Conservation (phyloP, 2,329 filamentous ascomycete species). For the Lizonia empirigonia region DNA sequence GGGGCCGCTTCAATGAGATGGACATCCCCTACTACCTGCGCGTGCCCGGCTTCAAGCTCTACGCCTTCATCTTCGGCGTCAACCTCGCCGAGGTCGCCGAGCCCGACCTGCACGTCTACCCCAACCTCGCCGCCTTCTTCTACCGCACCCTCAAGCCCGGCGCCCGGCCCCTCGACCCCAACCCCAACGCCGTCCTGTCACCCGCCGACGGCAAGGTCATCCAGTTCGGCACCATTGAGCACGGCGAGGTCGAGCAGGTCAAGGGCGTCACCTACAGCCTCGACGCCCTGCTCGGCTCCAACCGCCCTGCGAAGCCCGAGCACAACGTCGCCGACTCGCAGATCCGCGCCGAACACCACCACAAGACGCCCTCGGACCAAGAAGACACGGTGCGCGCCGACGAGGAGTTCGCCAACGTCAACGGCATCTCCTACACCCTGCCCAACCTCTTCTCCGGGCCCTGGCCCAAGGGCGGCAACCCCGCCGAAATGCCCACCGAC, state of each 20-base stretch:
- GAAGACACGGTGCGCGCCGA: conserved; percentile 75
- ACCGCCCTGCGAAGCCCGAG: conserved; percentile 53
- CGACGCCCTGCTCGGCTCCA: conserved; percentile 80
- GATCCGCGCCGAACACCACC: conserved; percentile 31
- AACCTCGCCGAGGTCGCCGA: conserved; percentile 86
- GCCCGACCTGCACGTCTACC: conserved; percentile 84
- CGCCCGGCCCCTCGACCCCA: conserved; percentile 79
- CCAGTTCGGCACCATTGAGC: conserved; percentile 89
- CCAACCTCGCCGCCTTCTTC: conserved; percentile 95
- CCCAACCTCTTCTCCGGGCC: conserved; percentile 84
- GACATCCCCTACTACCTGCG: conserved; percentile 86
- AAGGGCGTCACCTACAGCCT: conserved; percentile 98
- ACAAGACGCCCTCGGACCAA: conserved; percentile 47
- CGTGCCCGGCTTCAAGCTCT: conserved; percentile 88
- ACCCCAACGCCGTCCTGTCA: conserved; percentile 79
- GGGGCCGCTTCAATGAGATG: conserved; percentile 91
- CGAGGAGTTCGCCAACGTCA: conserved; percentile 91
- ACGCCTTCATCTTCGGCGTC: conserved; percentile 90
- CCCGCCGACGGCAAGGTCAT: conserved; percentile 90
- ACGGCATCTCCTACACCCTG: conserved; percentile 93
- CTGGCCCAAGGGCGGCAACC: conserved; percentile 50
- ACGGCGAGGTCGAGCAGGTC: conserved; percentile 96
- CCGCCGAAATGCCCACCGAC: conserved; percentile 66
- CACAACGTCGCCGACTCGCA: conserved; percentile 31
- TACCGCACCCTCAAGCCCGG: conserved; percentile 94